Percentiles rank a stretch among this genome's conserved stretches.
Evolutionary conservation across 2,329 filamentous ascomycete genomes (phyloP).

Genomic region (Colletotrichum godetiae): DNA sequence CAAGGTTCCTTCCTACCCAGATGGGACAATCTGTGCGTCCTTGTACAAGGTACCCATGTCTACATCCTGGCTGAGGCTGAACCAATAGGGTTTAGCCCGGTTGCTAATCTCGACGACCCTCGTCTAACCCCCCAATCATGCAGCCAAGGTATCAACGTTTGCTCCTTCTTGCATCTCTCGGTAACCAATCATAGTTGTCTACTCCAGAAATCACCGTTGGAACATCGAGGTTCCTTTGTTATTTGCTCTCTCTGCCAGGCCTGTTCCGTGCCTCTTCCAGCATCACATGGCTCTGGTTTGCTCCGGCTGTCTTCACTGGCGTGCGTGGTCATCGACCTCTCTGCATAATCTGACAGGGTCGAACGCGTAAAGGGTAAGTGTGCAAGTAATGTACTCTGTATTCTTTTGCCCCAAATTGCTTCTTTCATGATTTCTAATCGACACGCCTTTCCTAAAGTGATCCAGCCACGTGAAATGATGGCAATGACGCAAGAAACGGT

Average conservation of each 20-base stretch:
- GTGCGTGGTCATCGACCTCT: background rate
- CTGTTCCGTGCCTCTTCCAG: background rate
- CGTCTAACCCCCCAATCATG: constrained; percentile 3
- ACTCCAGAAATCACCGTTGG: background rate
- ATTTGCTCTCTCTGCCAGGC: constrained; percentile 4
- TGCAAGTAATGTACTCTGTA: background rate
- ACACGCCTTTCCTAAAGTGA: background rate
- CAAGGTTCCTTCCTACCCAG: background rate
- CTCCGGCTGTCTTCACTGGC: background rate
- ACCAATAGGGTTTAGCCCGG: constrained; percentile 20
- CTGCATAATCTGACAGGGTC: background rate
- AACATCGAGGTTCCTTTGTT: background rate
- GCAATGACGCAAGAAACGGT: background rate
- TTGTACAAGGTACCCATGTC: constrained; percentile 1
- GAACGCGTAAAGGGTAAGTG: background rate
- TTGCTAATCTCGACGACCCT: constrained; percentile 34
- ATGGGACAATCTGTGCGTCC: background rate
- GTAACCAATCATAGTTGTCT: constrained; percentile 16
- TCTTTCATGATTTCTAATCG: background rate
- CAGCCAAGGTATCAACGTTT: constrained; percentile 8
- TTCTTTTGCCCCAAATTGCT: background rate
- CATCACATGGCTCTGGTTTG: background rate
- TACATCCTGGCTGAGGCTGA: constrained; percentile 12
- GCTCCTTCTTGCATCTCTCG: constrained; percentile 27
- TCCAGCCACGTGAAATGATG: background rate